Evolutionary conservation across 108 stramenopile genomes (phyloP).

Genomic region (Fistulifera solaris): DNA sequence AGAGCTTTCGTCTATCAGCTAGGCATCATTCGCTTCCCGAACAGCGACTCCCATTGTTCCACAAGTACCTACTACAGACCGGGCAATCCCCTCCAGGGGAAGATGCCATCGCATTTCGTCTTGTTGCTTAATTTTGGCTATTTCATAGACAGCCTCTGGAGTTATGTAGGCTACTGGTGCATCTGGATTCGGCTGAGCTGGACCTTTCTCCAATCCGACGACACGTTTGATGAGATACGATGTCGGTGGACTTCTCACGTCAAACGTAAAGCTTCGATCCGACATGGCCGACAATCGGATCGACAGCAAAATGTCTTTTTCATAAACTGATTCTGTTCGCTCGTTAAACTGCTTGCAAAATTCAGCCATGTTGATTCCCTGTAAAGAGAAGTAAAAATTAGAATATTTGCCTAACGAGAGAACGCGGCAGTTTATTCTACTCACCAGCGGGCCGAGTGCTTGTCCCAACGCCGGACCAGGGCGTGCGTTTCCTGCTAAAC

Average conservation of each 20-base stretch:
- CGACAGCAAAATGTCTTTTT: conserved; percentile 58
- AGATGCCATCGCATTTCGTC: conserved; percentile 72
- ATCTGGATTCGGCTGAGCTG: conserved; percentile 37
- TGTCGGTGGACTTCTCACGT: conserved; percentile 75
- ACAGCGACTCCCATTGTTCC: conserved; percentile 64
- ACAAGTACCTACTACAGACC: conserved; percentile 76
- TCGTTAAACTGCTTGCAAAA: conserved; percentile 95
- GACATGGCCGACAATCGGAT: conserved; percentile 68
- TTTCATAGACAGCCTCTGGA: conserved; percentile 86
- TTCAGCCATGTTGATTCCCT: conserved; percentile 92
- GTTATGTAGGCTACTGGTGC: conserved; percentile 61
- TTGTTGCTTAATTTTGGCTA: conserved; percentile 82
- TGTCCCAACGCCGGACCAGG: conserved; percentile 92
- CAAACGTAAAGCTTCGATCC: conserved; percentile 80
- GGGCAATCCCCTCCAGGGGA: conserved; percentile 71
- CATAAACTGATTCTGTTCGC: conserved; percentile 50
- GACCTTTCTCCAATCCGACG: conserved; percentile 73
- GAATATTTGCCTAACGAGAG: too few species aligned
- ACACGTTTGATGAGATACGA: conserved; percentile 69
- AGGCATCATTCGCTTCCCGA: conserved; percentile 11
- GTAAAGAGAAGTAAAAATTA: too few species aligned
- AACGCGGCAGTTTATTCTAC: too few species aligned
- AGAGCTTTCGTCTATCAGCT: too few species aligned
- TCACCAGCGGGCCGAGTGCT: conserved; percentile 79
- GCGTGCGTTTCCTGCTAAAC: conserved; percentile 60